phyloP scores from a whole-genome alignment of 805 yeast species.

The Kuraishia floccosa region DNA sequence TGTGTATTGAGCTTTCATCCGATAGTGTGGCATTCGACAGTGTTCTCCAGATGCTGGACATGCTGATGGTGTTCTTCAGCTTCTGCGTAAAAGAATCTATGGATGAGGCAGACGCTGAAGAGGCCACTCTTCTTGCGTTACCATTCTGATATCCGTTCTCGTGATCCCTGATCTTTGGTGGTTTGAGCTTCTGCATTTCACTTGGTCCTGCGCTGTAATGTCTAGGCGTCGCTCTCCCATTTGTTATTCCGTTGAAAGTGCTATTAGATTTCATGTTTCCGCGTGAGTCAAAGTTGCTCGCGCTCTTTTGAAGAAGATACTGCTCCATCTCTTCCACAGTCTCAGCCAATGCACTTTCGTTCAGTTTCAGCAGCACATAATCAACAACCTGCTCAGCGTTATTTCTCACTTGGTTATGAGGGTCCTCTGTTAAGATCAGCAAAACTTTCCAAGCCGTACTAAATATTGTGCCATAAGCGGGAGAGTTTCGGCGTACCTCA shows the following conservation, averaged over 20 bases:
- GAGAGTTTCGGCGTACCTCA: constrained; percentile 52
- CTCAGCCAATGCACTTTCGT: constrained; percentile 54
- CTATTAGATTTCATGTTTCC: neutral
- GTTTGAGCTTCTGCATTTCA: constrained; percentile 1
- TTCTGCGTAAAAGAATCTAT: constrained; percentile 9
- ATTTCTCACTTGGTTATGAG: constrained; percentile 68
- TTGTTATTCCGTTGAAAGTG: neutral
- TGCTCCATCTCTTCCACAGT: constrained; percentile 58
- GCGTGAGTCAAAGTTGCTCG: neutral
- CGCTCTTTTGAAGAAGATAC: constrained; percentile 37
- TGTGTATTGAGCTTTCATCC: constrained; percentile 9
- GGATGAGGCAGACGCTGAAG: constrained; percentile 10
- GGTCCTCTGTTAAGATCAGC: constrained; percentile 74
- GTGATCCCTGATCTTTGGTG: neutral
- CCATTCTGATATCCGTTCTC: neutral
- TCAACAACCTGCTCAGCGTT: constrained; percentile 71
- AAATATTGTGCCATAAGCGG: constrained; percentile 82
- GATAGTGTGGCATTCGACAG: constrained; percentile 12
- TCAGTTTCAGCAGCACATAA: constrained; percentile 49
- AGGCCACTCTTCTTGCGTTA: constrained; percentile 6
- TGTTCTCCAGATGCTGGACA: constrained; percentile 10
- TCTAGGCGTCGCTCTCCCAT: neutral
- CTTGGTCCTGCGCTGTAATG: too few species aligned
- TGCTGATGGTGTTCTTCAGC: constrained; percentile 8
- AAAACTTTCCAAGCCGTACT: constrained; percentile 83